These are phyloP conservation scores for Phytophthora lateralis DNA, from an alignment of 352 stramenopile species.

Conservation along the genomic window DNA sequence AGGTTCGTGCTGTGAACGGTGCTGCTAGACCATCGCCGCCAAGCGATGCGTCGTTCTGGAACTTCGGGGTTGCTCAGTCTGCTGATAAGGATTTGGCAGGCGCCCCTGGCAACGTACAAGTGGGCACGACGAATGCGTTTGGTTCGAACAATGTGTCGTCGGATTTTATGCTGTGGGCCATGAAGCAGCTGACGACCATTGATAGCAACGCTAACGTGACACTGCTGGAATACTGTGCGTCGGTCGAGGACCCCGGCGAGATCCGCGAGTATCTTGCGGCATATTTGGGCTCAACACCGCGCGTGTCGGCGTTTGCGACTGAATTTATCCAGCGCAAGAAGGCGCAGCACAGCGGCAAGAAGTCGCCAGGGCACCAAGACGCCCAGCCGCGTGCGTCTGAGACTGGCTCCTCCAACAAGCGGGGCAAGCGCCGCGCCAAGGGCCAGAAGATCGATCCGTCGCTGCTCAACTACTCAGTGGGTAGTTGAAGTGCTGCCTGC, in stretches of 20 bases:
- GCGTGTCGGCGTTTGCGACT: slow-evolving; percentile 97
- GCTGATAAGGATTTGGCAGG: slow-evolving; percentile 14
- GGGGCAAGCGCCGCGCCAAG: slow-evolving; percentile 62
- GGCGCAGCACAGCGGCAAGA: slow-evolving; percentile 51
- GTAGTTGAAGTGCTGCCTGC: slow-evolving; percentile 36
- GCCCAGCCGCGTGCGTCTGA: slow-evolving; percentile 33
- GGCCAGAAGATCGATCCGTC: slow-evolving; percentile 76
- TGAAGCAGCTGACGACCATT: slow-evolving; percentile 83
- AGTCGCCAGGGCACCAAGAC: slow-evolving; percentile 31
- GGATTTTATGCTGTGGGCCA: slow-evolving; percentile 82
- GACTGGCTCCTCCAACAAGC: slow-evolving; percentile 54
- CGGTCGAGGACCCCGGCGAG: slow-evolving; percentile 93
- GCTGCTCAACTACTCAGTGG: slow-evolving; percentile 74
- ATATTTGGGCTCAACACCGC: slow-evolving; percentile 95
- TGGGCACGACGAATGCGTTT: slow-evolving; percentile 49
- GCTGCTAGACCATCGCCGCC: slow-evolving; percentile 35
- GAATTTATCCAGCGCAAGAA: slow-evolving; percentile 97
- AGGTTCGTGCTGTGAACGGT: slow-evolving; percentile 52
- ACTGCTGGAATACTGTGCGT: slow-evolving; percentile 95
- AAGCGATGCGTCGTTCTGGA: slow-evolving; percentile 84
- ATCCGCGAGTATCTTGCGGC: slow-evolving; percentile 96
- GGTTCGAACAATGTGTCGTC: slow-evolving; percentile 53
- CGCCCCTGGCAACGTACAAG: slow-evolving; percentile 10
- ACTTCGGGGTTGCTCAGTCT: slow-evolving; percentile 68
- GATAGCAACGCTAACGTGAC: slow-evolving; percentile 80